Evolutionary conservation across 1,284 basidiomycete species (phyloP), one percentile per base, ranked within the genome.

Genomic region (Earliella scabrosa): DNA sequence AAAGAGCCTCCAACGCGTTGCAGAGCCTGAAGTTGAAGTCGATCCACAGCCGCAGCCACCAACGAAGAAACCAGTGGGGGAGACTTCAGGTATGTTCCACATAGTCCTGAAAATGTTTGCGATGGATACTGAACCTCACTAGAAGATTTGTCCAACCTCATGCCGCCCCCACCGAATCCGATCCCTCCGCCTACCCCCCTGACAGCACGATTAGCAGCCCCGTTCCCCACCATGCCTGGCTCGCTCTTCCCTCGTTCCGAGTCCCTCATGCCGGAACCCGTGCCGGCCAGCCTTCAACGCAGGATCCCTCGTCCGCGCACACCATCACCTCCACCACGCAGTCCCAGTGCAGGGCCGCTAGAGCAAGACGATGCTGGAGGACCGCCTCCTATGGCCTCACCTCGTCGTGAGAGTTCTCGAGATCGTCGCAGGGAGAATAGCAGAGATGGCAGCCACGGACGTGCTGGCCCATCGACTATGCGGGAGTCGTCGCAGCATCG

Each of bases 211-310:
- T 32, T 44, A 11, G 44, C 34, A 18, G 57, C 48, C 20, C 71
- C 73, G 2, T 82, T 82, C 1, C 65, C 79, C 2, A 87, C 83
- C 1, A 92, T 92, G 89, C 90, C 89, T n/a, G 90, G 89, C 10
- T 82, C 89, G 1, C 78, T 92, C 7, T 89, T 84, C 65, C 83
- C 88, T 8, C 83, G 87, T 5, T 88, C 89, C 0, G 77, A 82
- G 0, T 90, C 89, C 18, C 73, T 86, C 13, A 72, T 82, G 32
- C 84, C 85, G 2, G 79, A 82, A 32, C 13, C 50, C 2, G 36
- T 47, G 10, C 48, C 56, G 6, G n/a, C 43, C 1, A 51, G 36
- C 2, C n/a, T 24, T 6, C 49, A 29, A 23, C 61, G 57, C 48
- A 54, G 50, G 26, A 48, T 50, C 21, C 58, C 50, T 13, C 40